A percentile compares a stretch with the other conserved stretches of the same genome.
Conservation (phyloP, 495 filamentous ascomycete species). For the Emericellopsis terricola region DNA sequence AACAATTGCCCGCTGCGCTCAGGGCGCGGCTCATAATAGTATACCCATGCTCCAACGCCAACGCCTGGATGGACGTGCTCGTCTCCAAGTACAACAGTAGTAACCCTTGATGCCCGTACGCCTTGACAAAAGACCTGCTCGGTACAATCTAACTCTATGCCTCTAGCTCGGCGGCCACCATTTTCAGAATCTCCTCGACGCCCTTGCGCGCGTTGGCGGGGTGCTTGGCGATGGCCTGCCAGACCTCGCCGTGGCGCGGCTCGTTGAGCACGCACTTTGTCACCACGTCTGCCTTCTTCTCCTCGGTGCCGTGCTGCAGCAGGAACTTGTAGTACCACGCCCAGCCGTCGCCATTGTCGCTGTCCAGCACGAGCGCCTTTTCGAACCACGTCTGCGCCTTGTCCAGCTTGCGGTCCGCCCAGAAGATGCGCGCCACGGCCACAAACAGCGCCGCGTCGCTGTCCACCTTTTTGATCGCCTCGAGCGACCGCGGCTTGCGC, state of each 20-base stretch:
- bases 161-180: conserved; percentile 45
- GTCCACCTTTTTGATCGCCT: conserved; percentile 92
- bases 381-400: conserved; percentile 94
- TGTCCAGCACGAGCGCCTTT: conserved; percentile 74
- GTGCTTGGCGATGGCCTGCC: conserved; percentile 73
- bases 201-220: conserved; percentile 57
- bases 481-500: conserved; percentile 72
- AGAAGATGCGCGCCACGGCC: conserved; percentile 36
- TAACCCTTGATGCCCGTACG: no score
- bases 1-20: no score
- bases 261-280: conserved; percentile 58
- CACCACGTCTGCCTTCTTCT: conserved; percentile 70
- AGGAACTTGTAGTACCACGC: conserved; percentile 97
- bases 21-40: no score
- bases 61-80: no score
- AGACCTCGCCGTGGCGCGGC: conserved; percentile 83
- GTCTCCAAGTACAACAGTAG: no score
- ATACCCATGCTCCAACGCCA: no score
- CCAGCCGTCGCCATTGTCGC: conserved; percentile 84
- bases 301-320: conserved; percentile 75
- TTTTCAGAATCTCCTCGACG: conserved; percentile 64
- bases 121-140: no score
- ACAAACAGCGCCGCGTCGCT: conserved; percentile 73
- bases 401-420: conserved; percentile 55
- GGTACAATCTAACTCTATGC: no score